Base-by-base conservation (phyloP, 805 yeast genomes). In the Kodamaea hsintzibuensis region DNA sequence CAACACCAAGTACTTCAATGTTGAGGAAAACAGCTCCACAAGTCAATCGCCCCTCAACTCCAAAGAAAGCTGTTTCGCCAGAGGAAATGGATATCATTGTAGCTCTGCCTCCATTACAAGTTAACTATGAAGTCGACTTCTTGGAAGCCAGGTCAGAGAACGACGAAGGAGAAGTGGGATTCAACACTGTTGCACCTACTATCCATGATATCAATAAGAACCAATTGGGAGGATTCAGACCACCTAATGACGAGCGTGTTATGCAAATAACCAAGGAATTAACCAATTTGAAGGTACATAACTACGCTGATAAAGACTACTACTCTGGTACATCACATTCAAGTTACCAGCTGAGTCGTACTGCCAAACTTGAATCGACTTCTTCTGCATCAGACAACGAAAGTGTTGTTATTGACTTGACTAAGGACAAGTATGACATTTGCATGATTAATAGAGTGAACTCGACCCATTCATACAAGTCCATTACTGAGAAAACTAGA, bases 381-480 rank as follows among this genome's bases (percentile, higher is more conserved):
- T 63, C 74, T 7, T 61, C 64, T 5, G 61, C 60, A 3, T 64
- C 74, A 0, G 80, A 75, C 39, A 61, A 63, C 8, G 74, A 67
- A 44, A 74, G 78, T 55, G 74, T 76, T 2, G 62, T 71, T 3
- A 75, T 76, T 42, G 80, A 76, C 55, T 63, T 76, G 50, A 76
- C 80, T 1, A 65, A 72, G 51, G 79, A 73, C 7, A 66, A 63
- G 35, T 76, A 73, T 54, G 74, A 74, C 49, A 63, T 74, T 9
- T 72, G 72, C 57, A 63, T 69, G 60, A 60, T 76, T 5, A 67
- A 69, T 55, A 60, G 80, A 44, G 61, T 65, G 12, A 65, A 72
- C 52, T 70, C 79, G 3, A 62, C 68, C 0, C 63, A 59, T 5
- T 73, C 79, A 1, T 76, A 76, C 56, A 66, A 57, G 54, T 75